phyloP scores from a whole-genome alignment of 768 basidiomycete genomes.

The Termitomyces sp. region DNA sequence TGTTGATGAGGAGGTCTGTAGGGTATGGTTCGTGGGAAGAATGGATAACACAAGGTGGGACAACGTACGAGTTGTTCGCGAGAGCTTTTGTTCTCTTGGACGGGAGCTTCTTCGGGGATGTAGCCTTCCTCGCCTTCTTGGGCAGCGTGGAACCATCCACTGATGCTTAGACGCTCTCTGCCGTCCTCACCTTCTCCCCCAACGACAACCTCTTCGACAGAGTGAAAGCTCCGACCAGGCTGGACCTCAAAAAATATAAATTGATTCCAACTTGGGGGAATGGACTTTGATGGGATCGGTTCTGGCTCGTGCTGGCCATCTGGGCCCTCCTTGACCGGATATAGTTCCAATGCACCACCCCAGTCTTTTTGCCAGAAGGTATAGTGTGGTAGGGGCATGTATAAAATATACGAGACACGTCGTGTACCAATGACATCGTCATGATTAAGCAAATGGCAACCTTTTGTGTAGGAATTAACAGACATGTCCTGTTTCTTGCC shows the following conservation, averaged over 20 bases:
- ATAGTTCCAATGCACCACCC: slow-evolving; percentile 94
- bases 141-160: slow-evolving; percentile 96
- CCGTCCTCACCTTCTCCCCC: slow-evolving; percentile 66
- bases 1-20: slow-evolving; percentile 60
- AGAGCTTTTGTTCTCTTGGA: slow-evolving; percentile 64
- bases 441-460: slow-evolving; percentile 94
- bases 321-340: slow-evolving; percentile 62
- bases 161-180: slow-evolving; percentile 78
- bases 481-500: slow-evolving; percentile 95
- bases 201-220: slow-evolving; percentile 94
- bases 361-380: slow-evolving; percentile 83
- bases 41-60: not conserved
- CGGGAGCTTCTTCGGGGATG: slow-evolving; percentile 44
- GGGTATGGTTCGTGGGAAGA: slow-evolving; percentile 3
- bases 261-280: slow-evolving; percentile 86
- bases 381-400: slow-evolving; percentile 80
- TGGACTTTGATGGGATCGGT: slow-evolving; percentile 55
- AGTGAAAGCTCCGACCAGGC: slow-evolving; percentile 93
- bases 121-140: slow-evolving; percentile 91
- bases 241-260: slow-evolving; percentile 91
- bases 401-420: slow-evolving; percentile 93
- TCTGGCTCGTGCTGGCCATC: slow-evolving; percentile 71
- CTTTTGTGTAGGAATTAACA: slow-evolving; percentile 85
- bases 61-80: slow-evolving; percentile 86
- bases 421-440: slow-evolving; percentile 97